Conservation (phyloP, 2,329 filamentous ascomycete genomes). For the Allantophomopsis cytisporea region DNA sequence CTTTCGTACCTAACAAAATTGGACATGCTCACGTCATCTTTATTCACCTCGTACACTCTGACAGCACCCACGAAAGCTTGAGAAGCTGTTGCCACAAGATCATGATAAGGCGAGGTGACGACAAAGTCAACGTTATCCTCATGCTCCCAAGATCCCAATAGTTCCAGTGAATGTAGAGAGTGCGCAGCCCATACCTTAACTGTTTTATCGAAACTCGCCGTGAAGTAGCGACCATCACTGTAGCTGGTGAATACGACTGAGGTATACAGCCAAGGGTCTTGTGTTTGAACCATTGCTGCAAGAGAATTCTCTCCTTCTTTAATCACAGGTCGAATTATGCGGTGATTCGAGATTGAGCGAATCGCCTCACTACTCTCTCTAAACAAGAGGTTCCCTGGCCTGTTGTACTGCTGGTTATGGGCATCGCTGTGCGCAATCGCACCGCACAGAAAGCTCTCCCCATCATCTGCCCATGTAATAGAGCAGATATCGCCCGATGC, state of each 20-base stretch:
- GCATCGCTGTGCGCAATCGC: constrained; percentile 48
- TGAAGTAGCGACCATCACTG: constrained; percentile 32
- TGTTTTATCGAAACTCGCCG: constrained; percentile 46
- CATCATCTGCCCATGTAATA: constrained; percentile 39
- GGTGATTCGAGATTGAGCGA: constrained; percentile 39
- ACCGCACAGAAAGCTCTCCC: constrained; percentile 42
- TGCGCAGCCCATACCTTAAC: constrained; percentile 44
- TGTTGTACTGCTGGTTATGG: constrained; percentile 54
- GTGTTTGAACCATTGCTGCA: constrained; percentile 38
- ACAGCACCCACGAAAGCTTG: constrained; percentile 40
- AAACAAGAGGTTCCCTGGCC: constrained; percentile 44
- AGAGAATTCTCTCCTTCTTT: constrained; percentile 39
- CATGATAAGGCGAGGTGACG: constrained; percentile 27
- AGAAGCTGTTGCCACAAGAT: constrained; percentile 43
- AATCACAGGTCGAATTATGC: constrained; percentile 38
- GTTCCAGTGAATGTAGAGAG: constrained; percentile 26
- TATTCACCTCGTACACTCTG: constrained; percentile 36
- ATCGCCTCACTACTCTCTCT: constrained; percentile 28
- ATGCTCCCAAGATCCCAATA: constrained; percentile 38
- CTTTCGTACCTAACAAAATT: constrained; percentile 14
- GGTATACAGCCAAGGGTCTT: constrained; percentile 49
- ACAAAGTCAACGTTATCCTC: constrained; percentile 50
- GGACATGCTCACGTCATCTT: constrained; percentile 20
- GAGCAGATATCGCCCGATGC: constrained; percentile 48
- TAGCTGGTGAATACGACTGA: constrained; percentile 46